phyloP scores from a whole-genome alignment of 2,329 filamentous ascomycete genomes.

The Microsporum canis region DNA sequence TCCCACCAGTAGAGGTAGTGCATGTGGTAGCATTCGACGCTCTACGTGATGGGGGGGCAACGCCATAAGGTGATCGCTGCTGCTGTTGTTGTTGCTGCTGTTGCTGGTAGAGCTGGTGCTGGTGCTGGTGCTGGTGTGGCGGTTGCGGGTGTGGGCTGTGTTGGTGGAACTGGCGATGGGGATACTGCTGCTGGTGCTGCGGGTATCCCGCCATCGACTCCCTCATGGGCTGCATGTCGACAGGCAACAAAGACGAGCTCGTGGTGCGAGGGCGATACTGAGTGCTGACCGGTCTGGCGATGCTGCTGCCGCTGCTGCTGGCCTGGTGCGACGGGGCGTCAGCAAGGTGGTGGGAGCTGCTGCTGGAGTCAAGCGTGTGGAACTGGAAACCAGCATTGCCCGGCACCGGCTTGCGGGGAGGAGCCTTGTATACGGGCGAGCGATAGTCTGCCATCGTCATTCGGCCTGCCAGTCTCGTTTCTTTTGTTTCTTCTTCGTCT shows the following conservation, averaged over 20 bases:
- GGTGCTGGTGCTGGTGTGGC: slow-evolving; percentile 1
- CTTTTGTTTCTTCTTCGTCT: neutral
- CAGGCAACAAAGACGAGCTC: slow-evolving; percentile 12
- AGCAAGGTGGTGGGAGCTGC: neutral
- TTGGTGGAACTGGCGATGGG: slow-evolving; percentile 1
- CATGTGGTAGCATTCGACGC: slow-evolving; percentile 33
- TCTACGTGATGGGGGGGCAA: slow-evolving; percentile 19
- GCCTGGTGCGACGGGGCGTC: neutral
- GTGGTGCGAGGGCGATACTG: slow-evolving; percentile 13
- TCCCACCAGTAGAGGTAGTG: slow-evolving; percentile 28
- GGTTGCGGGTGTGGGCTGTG: slow-evolving; percentile 5
- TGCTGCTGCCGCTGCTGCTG: neutral
- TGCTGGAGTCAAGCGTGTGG: slow-evolving; percentile 7
- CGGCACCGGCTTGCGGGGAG: slow-evolving; percentile 14
- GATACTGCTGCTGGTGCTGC: slow-evolving; percentile 5
- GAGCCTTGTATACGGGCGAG: slow-evolving; percentile 13
- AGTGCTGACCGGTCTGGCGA: neutral
- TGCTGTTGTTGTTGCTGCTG: slow-evolving; percentile 3
- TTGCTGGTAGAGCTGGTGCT: slow-evolving; percentile 4
- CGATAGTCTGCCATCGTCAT: slow-evolving; percentile 15
- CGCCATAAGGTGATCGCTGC: slow-evolving; percentile 4
- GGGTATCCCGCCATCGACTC: slow-evolving; percentile 9
- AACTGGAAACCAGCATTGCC: slow-evolving; percentile 16
- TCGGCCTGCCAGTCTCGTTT: neutral
- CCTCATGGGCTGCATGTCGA: slow-evolving; percentile 10